These are phyloP conservation scores for Lathyrus tuberosus DNA, from an alignment of 306 rosid genomes.

Conservation along the genomic window DNA sequence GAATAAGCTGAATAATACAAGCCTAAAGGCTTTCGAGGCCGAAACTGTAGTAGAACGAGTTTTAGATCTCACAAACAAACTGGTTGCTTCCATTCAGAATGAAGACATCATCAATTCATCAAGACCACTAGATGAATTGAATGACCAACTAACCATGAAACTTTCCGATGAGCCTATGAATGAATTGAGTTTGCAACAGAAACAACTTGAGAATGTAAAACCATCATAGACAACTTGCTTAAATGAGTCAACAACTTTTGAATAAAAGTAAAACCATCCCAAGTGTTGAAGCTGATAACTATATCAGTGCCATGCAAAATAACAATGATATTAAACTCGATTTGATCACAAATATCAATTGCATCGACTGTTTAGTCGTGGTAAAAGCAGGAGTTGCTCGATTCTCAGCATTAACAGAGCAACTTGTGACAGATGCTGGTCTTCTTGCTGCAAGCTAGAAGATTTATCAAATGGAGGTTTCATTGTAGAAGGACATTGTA, in stretches of 20 bases:
- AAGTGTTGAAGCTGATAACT: slow-evolving; percentile 52
- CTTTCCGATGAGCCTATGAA: slow-evolving; percentile 51
- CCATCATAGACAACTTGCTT: slow-evolving; percentile 57
- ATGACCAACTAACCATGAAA: slow-evolving; percentile 41
- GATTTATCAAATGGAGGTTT: slow-evolving; percentile 25
- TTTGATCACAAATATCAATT: slow-evolving; percentile 20
- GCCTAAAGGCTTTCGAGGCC: slow-evolving; percentile 67
- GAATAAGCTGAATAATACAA: slow-evolving; percentile 55
- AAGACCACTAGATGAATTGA: slow-evolving; percentile 39
- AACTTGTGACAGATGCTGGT: slow-evolving; percentile 77
- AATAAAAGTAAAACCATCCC: slow-evolving; percentile 50
- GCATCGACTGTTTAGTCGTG: slow-evolving; percentile 42
- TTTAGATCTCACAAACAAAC: slow-evolving; percentile 67
- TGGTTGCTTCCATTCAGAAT: slow-evolving; percentile 65
- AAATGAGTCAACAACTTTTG: slow-evolving; percentile 66
- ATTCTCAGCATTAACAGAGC: slow-evolving; percentile 72
- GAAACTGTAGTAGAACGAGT: slow-evolving; percentile 69
- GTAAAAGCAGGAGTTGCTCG: slow-evolving; percentile 60
- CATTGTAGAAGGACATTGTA: background rate
- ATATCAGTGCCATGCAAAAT: slow-evolving; percentile 31
- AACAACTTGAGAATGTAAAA: slow-evolving; percentile 64
- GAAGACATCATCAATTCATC: slow-evolving; percentile 39
- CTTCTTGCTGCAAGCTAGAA: slow-evolving; percentile 45
- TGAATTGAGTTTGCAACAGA: slow-evolving; percentile 54
- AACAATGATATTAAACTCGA: background rate